Conservation (phyloP, 352 stramenopile genomes). For the Pythium vanterpoolii region DNA sequence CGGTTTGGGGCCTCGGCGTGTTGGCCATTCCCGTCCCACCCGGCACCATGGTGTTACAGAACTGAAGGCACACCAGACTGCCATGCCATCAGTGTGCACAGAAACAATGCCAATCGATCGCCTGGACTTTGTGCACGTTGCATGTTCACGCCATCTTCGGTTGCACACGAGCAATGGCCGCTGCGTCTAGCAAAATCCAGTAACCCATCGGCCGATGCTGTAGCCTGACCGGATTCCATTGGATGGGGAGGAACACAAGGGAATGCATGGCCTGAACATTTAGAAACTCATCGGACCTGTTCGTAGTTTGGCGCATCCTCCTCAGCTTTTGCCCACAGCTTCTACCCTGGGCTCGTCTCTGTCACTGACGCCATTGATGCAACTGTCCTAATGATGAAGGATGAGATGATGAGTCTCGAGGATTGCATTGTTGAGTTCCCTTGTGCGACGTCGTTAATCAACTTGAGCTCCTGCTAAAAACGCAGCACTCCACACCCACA, state of each 20-base stretch:
- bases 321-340: constrained; percentile 8
- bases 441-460: neutral
- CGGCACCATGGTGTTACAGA: too few relatives aligned
- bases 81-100: neutral
- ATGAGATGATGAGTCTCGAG: neutral
- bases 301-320: constrained; percentile 11
- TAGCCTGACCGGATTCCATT: too few relatives aligned
- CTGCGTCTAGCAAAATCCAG: neutral
- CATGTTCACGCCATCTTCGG: too few relatives aligned
- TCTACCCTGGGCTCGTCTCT: constrained; percentile 13
- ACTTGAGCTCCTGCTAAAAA: too few relatives aligned
- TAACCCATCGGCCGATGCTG: too few relatives aligned
- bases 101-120: neutral
- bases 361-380: constrained; percentile 16
- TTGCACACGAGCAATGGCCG: too few relatives aligned
- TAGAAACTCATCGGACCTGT: too few relatives aligned
- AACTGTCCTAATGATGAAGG: constrained; percentile 3
- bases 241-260: too few relatives aligned
- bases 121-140: neutral
- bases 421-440: neutral
- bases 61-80: too few relatives aligned
- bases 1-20: neutral
- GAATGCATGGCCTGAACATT: too few relatives aligned
- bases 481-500: too few relatives aligned
- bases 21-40: constrained; percentile 4